Evolutionary conservation across 768 basidiomycete genomes (phyloP).

Genomic region (Cantharellus cinnabarinus): DNA sequence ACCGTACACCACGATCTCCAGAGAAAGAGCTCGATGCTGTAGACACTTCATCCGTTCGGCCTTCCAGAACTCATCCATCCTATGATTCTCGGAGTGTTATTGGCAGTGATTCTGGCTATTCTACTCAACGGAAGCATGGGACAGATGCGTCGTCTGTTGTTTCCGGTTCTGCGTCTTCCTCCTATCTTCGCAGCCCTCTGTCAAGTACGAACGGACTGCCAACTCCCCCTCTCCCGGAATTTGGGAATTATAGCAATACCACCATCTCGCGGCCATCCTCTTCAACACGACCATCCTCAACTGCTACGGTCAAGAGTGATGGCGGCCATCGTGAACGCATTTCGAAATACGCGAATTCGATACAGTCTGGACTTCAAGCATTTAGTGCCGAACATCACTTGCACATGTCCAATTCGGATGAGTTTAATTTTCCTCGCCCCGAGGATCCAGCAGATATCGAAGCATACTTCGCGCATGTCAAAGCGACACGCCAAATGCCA

Average conservation of each 20-base stretch:
- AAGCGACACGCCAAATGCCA: constrained; percentile 34
- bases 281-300: constrained; percentile 29
- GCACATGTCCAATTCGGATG: constrained; percentile 23
- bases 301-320: constrained; percentile 19
- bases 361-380: constrained; percentile 22
- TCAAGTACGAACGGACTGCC: too few species aligned
- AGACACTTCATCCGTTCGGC: constrained; percentile 1
- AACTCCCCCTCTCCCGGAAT: background rate
- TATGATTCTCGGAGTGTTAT: background rate
- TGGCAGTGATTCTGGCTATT: background rate
- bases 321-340: constrained; percentile 26
- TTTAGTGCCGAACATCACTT: constrained; percentile 24
- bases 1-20: background rate
- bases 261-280: constrained; percentile 8
- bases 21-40: background rate
- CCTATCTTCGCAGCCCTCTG: background rate
- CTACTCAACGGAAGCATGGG: constrained; percentile 1
- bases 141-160: constrained; percentile 6
- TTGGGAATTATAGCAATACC: constrained; percentile 8
- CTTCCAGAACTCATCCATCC: background rate
- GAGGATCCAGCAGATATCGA: constrained; percentile 60
- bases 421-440: constrained; percentile 62
- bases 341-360: constrained; percentile 30
- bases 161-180: background rate
- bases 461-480: constrained; percentile 56